phyloP scores from a whole-genome alignment of 208 protist genomes.

The Crithidia bombi region DNA sequence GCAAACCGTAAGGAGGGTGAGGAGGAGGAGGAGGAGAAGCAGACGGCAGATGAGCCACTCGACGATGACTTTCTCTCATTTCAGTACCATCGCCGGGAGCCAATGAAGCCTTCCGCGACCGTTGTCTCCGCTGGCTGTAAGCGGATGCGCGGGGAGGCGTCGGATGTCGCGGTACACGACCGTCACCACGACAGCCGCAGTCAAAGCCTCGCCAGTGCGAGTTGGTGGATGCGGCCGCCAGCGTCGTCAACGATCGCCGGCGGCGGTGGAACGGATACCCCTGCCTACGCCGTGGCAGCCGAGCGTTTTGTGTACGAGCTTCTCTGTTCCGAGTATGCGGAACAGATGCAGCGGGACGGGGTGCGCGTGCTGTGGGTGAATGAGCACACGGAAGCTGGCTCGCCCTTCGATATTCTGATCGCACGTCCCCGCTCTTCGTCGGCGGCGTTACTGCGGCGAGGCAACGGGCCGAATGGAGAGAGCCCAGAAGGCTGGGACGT shows the following conservation, averaged over 20 bases:
- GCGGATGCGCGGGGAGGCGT: background rate
- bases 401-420: constrained; percentile 84
- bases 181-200: background rate
- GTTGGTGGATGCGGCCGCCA: constrained; percentile 27
- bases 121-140: background rate
- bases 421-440: constrained; percentile 36
- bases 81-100: constrained; percentile 22
- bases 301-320: constrained; percentile 73
- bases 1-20: background rate
- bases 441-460: too few relatives aligned
- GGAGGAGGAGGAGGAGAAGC: background rate
- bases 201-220: background rate
- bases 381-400: constrained; percentile 57
- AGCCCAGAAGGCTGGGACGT: constrained; percentile 36
- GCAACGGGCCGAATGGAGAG: background rate
- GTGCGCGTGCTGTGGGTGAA: constrained; percentile 84
- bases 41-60: background rate
- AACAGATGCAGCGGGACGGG: constrained; percentile 8
- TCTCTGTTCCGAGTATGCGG: constrained; percentile 48
- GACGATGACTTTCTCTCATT: constrained; percentile 31
- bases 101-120: background rate
- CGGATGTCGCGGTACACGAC: too few relatives aligned
- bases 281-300: constrained; percentile 64
- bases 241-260: constrained; percentile 11
- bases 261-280: constrained; percentile 30